Base-by-base conservation (phyloP, 202 grass and related monocot genomes). In the Schoenoplectus triqueter region DNA sequence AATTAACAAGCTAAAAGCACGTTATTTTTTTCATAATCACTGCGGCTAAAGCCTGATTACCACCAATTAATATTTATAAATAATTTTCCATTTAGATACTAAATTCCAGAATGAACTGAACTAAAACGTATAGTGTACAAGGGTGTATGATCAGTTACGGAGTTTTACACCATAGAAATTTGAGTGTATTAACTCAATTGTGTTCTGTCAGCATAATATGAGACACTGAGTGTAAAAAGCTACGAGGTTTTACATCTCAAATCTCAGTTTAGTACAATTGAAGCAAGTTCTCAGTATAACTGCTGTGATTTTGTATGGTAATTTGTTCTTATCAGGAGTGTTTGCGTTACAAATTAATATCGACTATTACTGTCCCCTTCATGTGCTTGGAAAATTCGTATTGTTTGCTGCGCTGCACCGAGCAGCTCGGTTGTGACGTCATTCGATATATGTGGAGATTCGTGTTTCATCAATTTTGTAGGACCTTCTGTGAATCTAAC, bases 301-400 rank as follows among this genome's bases (percentile, higher is more conserved):
- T 31, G 21, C 0, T 66, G 7, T 31, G 31, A 31, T 31, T 31
- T 31, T 31, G 31, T 31, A 31, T 31, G 31, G 31, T 31, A 31
- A 31, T 11, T 73, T 73, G 69, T 48, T 73, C 45, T 73, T 73
- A 73, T 73, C 69, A 48, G 4, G 45, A 20, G 69, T 20, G 46
- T 31, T 20, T 73, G 69, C 17, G n/a, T 14, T 49, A 72, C 48
- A 51, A 31, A 31, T 31, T 31, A 42, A 51, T 51, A 73, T 56
- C 19, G 7, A 55, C 21, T 20, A 41, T 59, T 77, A 11, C 3
- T 57, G 73, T 77, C 51, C 1, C 73, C 11, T 15, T 77, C 20
- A 50, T 15, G 69, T 73, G 69, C 15, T 50, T 73, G 5, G 5
- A 41, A 1, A 31, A 31, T 31, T 31, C 31, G 31, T 31, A 31